Base-by-base conservation (phyloP, 371 early-diverging fungal genomes). In the Dichotomocladium elegans region DNA sequence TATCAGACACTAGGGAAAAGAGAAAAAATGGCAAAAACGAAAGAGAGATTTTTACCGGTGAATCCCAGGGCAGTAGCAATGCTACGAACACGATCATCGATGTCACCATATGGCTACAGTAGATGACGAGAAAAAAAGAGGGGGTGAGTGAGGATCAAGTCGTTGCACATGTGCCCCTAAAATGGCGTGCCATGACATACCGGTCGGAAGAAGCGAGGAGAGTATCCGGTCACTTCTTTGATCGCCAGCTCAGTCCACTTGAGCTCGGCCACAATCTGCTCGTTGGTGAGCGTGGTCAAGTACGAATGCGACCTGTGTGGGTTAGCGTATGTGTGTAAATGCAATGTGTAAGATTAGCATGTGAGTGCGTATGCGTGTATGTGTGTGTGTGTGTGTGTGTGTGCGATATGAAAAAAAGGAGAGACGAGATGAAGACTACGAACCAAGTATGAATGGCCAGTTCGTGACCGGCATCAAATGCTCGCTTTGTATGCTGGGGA, bases 201-300 rank as follows among this genome's bases (percentile, higher is more conserved):
- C 55, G 73, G 77, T 58, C 77, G 68, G 52, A 73, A 73, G 19
- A 68, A 64, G 37, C 63, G 61, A 51, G 73, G 77, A 34, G 73
- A 68, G 4, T 63, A 62, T 44, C 88, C 88, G 40, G 77, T 84
- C 34, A 81, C 74, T 24, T 78, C 79, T 58, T 83, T 61, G 63
- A 90, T 84, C 42, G 81, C 80, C 42, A 66, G 55, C 60, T 80
- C 86, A 10, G 79, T 85, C 82, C 81, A 87, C 59, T 80, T 81
- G 33, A 89, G 62, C 63, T 90, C 89, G 46, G 86, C 86, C 35
- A 88, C 77, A 31, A 90, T 74, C 57, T 81, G 77, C 43, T 86
- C 85, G 43, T 76, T 86, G 26, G 82, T 60, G 28, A 77, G 60
- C 1, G 83, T 69, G 22, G 88, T 86, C 66, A 88, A 47, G 42